Percentiles rank a stretch among this genome's conserved stretches.
phyloP scores from a whole-genome alignment of 495 filamentous ascomycete genomes.

The Penicillium verhagenii region DNA sequence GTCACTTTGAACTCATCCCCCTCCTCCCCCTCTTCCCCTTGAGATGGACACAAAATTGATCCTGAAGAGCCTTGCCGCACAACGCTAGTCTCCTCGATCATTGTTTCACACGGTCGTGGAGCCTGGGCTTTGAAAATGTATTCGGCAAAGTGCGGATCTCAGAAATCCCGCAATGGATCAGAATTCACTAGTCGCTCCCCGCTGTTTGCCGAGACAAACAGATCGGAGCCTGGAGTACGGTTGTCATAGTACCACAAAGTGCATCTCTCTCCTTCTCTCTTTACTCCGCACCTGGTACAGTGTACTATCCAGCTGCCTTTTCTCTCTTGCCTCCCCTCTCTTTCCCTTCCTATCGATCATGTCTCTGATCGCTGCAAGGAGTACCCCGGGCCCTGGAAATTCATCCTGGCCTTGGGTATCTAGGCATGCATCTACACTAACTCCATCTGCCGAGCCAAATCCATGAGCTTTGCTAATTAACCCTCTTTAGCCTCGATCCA shows the following conservation, averaged over 20 bases:
- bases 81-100: not conserved
- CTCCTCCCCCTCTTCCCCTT: too few species aligned
- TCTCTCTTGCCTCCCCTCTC: too few species aligned
- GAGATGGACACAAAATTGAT: too few species aligned
- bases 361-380: not conserved
- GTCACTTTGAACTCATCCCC: not conserved
- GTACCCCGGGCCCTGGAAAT: not conserved
- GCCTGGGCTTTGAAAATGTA: not conserved
- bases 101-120: not conserved
- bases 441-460: not conserved
- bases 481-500: not conserved
- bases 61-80: not conserved
- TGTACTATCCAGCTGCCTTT: too few species aligned
- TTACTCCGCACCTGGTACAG: too few species aligned
- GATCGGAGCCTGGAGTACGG: not conserved
- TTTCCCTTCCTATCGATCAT: not conserved
- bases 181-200: not conserved
- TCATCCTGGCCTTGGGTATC: not conserved
- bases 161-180: not conserved
- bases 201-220: not conserved
- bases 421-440: slow-evolving; percentile 2
- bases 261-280: too few species aligned
- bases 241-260: too few species aligned
- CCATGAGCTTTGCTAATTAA: too few species aligned
- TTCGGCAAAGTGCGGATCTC: not conserved